Evolutionary conservation across 176 grass and related monocot genomes (phyloP).

Genomic region (Sorghum bicolor): DNA sequence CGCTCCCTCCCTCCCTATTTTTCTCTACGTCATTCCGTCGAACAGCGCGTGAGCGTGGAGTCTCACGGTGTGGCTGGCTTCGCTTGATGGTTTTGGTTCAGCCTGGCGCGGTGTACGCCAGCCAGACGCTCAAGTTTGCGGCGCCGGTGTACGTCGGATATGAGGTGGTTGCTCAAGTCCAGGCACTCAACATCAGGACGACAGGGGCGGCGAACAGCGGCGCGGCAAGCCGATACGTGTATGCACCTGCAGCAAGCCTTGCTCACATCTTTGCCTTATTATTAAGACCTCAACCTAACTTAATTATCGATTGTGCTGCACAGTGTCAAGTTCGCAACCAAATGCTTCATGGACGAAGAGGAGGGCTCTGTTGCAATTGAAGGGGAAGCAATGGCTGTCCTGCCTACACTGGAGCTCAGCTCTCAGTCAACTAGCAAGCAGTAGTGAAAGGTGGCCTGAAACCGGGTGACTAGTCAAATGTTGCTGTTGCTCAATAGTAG

Average conservation of each 20-base stretch:
- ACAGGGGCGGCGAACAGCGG: not conserved
- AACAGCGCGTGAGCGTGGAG: not conserved
- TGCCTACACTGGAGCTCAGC: conserved; percentile 43
- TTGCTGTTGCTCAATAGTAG: not conserved
- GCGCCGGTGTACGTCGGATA: conserved; percentile 58
- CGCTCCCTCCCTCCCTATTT: not conserved
- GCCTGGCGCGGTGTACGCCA: conserved; percentile 58
- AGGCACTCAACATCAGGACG: conserved; percentile 36
- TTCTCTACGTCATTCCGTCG: conserved; percentile 33
- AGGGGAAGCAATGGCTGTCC: conserved; percentile 53
- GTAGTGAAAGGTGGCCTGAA: not conserved
- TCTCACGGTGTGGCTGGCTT: not conserved
- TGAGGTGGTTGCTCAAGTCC: conserved; percentile 47
- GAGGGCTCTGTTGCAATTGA: conserved; percentile 35
- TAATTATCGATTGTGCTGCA: not conserved
- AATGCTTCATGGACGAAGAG: conserved; percentile 52
- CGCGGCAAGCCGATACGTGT: conserved; percentile 31
- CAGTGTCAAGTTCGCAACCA: conserved; percentile 68
- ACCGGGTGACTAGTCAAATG: not conserved
- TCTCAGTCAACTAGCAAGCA: not conserved
- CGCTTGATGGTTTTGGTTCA: conserved; percentile 5
- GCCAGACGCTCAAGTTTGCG: conserved; percentile 55
- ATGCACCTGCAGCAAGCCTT: not conserved
- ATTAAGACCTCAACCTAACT: not conserved
- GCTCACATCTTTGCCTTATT: not conserved